phyloP scores from a whole-genome alignment of 257 asterid species.

The Capsicum rhomboideum region DNA sequence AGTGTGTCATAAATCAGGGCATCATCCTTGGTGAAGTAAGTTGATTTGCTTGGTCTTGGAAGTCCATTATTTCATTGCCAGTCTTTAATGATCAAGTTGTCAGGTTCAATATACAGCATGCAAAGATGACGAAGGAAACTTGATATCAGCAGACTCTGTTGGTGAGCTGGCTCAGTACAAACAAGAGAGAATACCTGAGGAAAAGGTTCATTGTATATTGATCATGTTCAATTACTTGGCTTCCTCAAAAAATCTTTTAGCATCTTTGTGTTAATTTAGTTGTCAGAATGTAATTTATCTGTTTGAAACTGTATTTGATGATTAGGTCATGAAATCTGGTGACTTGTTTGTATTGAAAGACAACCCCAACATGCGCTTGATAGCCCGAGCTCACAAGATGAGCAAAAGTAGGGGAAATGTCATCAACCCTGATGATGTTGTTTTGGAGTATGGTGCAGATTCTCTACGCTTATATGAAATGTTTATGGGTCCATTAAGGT shows the following conservation, averaged over 20 bases:
- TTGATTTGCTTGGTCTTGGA: slow-evolving; percentile 10
- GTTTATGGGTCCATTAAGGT: slow-evolving; percentile 99
- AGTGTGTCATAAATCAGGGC: slow-evolving; percentile 98
- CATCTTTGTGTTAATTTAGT: background rate
- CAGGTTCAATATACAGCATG: slow-evolving; percentile 83
- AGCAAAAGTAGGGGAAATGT: slow-evolving; percentile 98
- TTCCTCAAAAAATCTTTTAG: background rate
- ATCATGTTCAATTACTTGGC: background rate
- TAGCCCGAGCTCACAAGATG: slow-evolving; percentile 91
- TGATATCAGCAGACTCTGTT: slow-evolving; percentile 67
- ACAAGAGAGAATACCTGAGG: slow-evolving; percentile 73
- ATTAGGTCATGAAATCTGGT: slow-evolving; percentile 71
- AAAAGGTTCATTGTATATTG: slow-evolving; percentile 37
- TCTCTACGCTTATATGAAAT: slow-evolving; percentile 96
- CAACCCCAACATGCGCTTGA: slow-evolving; percentile 54
- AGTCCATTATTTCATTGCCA: slow-evolving; percentile 7
- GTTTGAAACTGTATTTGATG: slow-evolving; percentile 1
- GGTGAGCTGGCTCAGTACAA: slow-evolving; percentile 33
- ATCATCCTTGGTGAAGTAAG: slow-evolving; percentile 97
- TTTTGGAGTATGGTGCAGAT: slow-evolving; percentile 88
- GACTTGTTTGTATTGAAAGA: slow-evolving; percentile 81
- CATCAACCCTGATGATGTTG: slow-evolving; percentile 93
- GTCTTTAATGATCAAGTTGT: slow-evolving; percentile 24
- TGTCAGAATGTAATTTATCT: background rate
- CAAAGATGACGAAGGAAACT: slow-evolving; percentile 70